Conservation (phyloP, 768 basidiomycete genomes). For the Galerina marginata region DNA sequence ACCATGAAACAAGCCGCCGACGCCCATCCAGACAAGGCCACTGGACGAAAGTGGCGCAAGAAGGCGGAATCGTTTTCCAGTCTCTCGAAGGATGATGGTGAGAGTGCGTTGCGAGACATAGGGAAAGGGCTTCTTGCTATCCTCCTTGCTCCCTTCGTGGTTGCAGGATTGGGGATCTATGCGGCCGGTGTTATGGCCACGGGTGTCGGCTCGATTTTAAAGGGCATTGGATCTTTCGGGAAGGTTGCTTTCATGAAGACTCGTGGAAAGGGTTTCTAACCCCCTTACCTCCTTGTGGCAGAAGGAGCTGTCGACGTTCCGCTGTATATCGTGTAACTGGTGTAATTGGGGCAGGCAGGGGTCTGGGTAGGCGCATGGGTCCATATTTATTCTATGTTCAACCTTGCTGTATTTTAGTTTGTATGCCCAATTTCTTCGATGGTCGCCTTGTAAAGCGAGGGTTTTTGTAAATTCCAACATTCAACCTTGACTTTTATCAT, state of each 20-base stretch:
- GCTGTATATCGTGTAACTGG: no score
- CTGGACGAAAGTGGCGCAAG: background rate
- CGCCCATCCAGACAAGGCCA: background rate
- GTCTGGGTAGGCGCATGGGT: no score
- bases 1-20: background rate
- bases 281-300: no score
- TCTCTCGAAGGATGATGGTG: background rate
- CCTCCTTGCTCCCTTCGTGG: background rate
- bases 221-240: slow-evolving; percentile 12
- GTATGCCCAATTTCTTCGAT: no score
- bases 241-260: background rate
- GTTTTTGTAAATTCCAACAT: no score
- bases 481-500: no score
- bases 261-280: background rate
- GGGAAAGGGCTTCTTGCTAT: slow-evolving; percentile 4
- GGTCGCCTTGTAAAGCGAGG: no score
- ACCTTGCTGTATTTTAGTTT: no score
- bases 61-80: background rate
- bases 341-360: no score
- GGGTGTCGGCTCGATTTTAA: slow-evolving; percentile 7
- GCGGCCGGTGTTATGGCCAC: slow-evolving; percentile 1
- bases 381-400: no score
- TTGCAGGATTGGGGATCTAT: slow-evolving; percentile 9
- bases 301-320: no score
- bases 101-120: background rate